Base-by-base conservation (phyloP, 2,329 filamentous ascomycete genomes). In the Didymella segeticola region DNA sequence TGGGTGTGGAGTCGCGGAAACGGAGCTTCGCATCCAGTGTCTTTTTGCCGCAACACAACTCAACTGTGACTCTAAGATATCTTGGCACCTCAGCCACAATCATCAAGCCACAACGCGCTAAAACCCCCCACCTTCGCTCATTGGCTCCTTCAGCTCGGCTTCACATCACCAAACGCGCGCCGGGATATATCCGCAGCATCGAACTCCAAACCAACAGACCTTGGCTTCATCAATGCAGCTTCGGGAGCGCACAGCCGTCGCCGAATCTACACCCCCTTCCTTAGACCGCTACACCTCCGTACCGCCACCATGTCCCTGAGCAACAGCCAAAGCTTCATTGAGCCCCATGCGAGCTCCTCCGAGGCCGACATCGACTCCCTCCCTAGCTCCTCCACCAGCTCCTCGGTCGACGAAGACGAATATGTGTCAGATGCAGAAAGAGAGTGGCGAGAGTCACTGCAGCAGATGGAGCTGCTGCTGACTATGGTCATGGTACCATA, bases 401-500 rank as follows among this genome's bases (percentile, higher is more conserved):
- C 79, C 25, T 79, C 79, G 3, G 73, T 77, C 56, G 79, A 79
- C 47, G 86, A 88, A 29, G 85, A 89, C 43, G 80, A 82, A 56
- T 72, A 73, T 29, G 81, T 89, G 56, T 91, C 89, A 31, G 93
- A 98, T 72, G 95, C 95, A 9, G 93, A 99, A 76, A 85, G 85
- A 57, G 93, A 99, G 78, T 99, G 95, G 95, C 89, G 93, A 67
- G 90, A 93, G 68, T 96, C 90, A 67, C 79, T 99, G 59, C 91
- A 97, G 76, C 95, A 99, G 78, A 78, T 99, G 56, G 92, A 99
- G 79, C 82, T 98, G 61, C 82, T 99, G 63, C 77, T 98, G 72
- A 96, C 90, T 17, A 96, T 99, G 91, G 89, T 98, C 42, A 77
- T 98, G 64, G 89, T 99, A 43, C 95, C 95, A 2, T 97, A 96